These are phyloP conservation scores for Plasmodium gonderi DNA, from an alignment of 169 alveolate genomes.

Conservation along the genomic window DNA sequence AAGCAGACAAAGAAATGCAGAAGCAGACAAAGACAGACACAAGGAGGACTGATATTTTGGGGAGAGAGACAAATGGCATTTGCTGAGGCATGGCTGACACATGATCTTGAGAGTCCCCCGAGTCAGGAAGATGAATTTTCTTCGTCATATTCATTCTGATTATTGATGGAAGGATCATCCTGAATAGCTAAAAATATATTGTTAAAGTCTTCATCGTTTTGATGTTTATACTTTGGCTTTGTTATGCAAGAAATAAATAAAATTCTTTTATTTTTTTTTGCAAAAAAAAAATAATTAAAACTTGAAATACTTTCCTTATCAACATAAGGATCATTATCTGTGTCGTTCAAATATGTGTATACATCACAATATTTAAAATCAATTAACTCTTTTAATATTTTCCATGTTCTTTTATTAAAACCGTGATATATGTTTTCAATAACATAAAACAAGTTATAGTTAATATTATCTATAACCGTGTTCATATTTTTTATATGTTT, in stretches of 20 bases:
- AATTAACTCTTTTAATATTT: constrained; percentile 80
- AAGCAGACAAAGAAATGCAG: too few relatives aligned
- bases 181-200: constrained; percentile 39
- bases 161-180: constrained; percentile 44
- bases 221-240: constrained; percentile 75
- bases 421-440: constrained; percentile 79
- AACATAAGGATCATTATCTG: constrained; percentile 83
- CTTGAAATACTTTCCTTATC: constrained; percentile 78
- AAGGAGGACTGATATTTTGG: too few relatives aligned
- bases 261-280: constrained; percentile 80
- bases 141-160: constrained; percentile 32
- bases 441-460: constrained; percentile 81
- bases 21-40: too few relatives aligned
- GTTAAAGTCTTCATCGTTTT: constrained; percentile 60
- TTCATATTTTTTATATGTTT: constrained; percentile 79
- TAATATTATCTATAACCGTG: constrained; percentile 80
- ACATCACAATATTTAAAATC: constrained; percentile 81
- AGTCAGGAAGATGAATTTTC: constrained; percentile 8
- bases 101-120: not conserved
- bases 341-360: constrained; percentile 80
- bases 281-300: constrained; percentile 83
- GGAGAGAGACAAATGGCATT: too few relatives aligned
- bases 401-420: constrained; percentile 82
- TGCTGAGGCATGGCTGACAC: too few relatives aligned
- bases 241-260: constrained; percentile 82